Base-by-base conservation (phyloP, 2,329 filamentous ascomycete genomes). In the Clarireedia homoeocarpa region DNA sequence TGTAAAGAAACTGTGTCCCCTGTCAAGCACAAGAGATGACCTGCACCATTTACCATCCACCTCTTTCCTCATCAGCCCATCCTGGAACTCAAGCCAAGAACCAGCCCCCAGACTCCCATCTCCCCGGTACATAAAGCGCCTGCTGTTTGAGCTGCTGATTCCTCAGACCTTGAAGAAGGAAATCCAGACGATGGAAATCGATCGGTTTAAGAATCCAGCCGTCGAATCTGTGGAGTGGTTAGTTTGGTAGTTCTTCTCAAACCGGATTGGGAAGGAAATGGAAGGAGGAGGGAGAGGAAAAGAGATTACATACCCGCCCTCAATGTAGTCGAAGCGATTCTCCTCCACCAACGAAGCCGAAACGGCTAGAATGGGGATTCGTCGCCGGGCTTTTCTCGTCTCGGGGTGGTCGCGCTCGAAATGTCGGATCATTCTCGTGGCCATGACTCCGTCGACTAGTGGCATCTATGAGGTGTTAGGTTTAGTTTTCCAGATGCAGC, bases 121-220 rank as follows among this genome's bases (percentile, higher is more conserved):
- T 71, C 0, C 90, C 89, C 2, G 82, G 75, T 40, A 76, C 71
- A 66, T 95, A 95, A 0, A 91, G 67, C 62, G 82, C 84, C 15
- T 75, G 70, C 17, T 79, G 71, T 17, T 89, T 78, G 0, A 78
- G 72, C 0, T 79, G 71, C 0, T 78, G 72, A 45, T 89, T 78
- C 2, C 82, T 76, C 38, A 94, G 87, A 1, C 88, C 89, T 0
- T 74, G 71, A 55, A 95, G 77, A 5, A 95, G 75, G 23, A 79
- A 77, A 57, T 82, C 82, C 0, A 95, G 75, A 7, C 89, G 79
- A 61, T 83, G 81, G 67, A 95, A 95, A 58, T 91, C 84, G 46
- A 95, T 87, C 0, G 90, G 90, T 66, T 95, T 95, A 56, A 95
- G 73, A 27, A 96, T 91, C 90, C 90, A 95, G 23, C 87, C 91